phyloP scores from a whole-genome alignment of 441 rosid species.

The Croton setiger region DNA sequence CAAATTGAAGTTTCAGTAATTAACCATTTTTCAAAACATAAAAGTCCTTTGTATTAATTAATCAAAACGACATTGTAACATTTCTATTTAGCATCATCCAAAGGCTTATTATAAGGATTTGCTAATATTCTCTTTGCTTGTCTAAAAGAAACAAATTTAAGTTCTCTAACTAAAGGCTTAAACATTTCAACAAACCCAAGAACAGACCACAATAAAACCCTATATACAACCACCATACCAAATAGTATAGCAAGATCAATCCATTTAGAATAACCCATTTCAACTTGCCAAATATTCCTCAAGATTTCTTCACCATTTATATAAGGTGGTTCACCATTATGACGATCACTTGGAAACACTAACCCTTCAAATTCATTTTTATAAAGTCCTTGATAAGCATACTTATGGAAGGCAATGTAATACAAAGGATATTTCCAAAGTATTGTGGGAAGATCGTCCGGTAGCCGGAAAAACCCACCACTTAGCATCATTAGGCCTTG shows the following conservation, averaged over 20 bases:
- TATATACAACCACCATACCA: constrained; percentile 41
- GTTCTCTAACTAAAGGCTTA: constrained; percentile 31
- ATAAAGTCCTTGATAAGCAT: constrained; percentile 46
- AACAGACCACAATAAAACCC: constrained; percentile 34
- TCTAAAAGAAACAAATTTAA: constrained; percentile 13
- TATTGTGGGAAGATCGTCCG: constrained; percentile 36
- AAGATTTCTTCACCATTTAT: constrained; percentile 40
- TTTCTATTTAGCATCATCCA: not conserved
- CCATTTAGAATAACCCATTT: constrained; percentile 53
- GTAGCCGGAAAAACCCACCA: constrained; percentile 49
- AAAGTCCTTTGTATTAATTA: too few species aligned
- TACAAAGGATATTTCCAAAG: constrained; percentile 45
- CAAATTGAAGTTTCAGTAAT: too few species aligned
- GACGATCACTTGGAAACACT: constrained; percentile 30
- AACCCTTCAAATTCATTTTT: constrained; percentile 54
- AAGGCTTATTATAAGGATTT: not conserved
- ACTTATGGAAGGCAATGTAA: constrained; percentile 48
- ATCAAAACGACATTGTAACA: too few species aligned
- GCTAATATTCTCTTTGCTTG: not conserved
- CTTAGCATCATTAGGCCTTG: constrained; percentile 49
- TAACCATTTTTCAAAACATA: too few species aligned
- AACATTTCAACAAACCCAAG: constrained; percentile 35
- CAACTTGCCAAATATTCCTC: constrained; percentile 44
- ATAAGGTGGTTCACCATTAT: constrained; percentile 20
- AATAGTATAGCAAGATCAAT: constrained; percentile 38